A percentile compares a stretch with the other conserved stretches of the same genome.
These are phyloP conservation scores for Yamadazyma olivae DNA, from an alignment of 805 yeast genomes.

Conservation along the genomic window DNA sequence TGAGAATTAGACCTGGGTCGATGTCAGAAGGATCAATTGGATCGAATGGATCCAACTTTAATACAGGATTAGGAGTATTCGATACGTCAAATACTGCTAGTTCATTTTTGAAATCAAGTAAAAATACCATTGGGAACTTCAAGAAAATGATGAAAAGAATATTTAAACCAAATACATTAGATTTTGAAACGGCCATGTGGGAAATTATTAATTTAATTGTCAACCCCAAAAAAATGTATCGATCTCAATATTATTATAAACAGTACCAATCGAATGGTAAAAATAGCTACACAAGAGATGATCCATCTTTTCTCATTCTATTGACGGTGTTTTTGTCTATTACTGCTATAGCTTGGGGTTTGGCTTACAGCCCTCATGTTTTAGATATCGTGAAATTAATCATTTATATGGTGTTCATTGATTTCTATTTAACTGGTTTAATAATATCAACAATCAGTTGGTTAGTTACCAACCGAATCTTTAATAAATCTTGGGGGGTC, in stretches of 20 bases:
- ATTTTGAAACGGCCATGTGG: conserved; percentile 92
- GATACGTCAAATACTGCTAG: neutral
- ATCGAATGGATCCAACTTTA: neutral
- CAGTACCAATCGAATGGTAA: conserved; percentile 33
- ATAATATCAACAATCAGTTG: conserved; percentile 71
- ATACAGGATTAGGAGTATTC: neutral
- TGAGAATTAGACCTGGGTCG: conserved; percentile 21
- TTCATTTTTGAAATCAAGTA: neutral
- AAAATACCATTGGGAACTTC: conserved; percentile 14
- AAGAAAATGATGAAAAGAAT: conserved; percentile 32
- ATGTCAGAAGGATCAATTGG: conserved; percentile 9
- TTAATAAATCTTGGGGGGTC: conserved; percentile 37
- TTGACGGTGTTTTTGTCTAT: conserved; percentile 62
- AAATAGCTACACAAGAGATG: conserved; percentile 80
- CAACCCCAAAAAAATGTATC: conserved; percentile 78
- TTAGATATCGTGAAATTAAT: conserved; percentile 63
- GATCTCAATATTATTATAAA: conserved; percentile 71
- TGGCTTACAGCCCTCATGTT: conserved; percentile 68
- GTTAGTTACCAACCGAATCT: conserved; percentile 64
- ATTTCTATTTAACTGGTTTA: conserved; percentile 70
- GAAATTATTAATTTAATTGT: conserved; percentile 73
- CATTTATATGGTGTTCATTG: conserved; percentile 80
- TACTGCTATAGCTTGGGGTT: conserved; percentile 88
- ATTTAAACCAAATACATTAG: conserved; percentile 75
- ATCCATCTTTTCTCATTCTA: conserved; percentile 81